phyloP scores from a whole-genome alignment of 129 eudicot genomes.

The Deinandra increscens region DNA sequence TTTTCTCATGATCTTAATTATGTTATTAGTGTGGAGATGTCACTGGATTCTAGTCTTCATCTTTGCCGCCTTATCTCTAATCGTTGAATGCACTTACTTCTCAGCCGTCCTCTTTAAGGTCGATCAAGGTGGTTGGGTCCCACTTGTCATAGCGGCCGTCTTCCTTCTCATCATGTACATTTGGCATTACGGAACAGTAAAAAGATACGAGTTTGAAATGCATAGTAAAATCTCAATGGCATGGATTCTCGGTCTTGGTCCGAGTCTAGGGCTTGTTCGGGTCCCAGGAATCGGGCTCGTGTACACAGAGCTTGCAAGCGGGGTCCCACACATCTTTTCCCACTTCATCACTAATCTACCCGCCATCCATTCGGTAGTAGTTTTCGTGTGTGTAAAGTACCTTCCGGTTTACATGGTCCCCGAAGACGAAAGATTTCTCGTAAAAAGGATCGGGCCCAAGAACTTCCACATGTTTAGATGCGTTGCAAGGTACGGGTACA shows the following conservation, averaged over 20 bases:
- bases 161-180: slow-evolving; percentile 79
- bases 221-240: slow-evolving; percentile 90
- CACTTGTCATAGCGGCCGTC: slow-evolving; percentile 80
- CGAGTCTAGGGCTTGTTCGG: slow-evolving; percentile 90
- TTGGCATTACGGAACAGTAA: slow-evolving; percentile 89
- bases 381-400: slow-evolving; percentile 90
- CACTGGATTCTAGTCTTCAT: slow-evolving; percentile 82
- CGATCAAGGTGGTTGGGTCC: slow-evolving; percentile 97
- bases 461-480: slow-evolving; percentile 91
- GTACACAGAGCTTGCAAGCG: slow-evolving; percentile 93
- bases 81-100: slow-evolving; percentile 75
- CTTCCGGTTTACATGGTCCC: slow-evolving; percentile 86
- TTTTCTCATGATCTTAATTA: slow-evolving; percentile 70
- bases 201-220: slow-evolving; percentile 88
- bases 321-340: slow-evolving; percentile 87
- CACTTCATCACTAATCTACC: slow-evolving; percentile 92
- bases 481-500: slow-evolving; percentile 91
- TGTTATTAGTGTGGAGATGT: slow-evolving; percentile 89
- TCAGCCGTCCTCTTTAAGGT: slow-evolving; percentile 83
- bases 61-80: slow-evolving; percentile 60
- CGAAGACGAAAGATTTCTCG: slow-evolving; percentile 76
- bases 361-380: slow-evolving; percentile 82
- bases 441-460: slow-evolving; percentile 89
- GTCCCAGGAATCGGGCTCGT: slow-evolving; percentile 96
- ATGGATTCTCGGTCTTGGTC: slow-evolving; percentile 95